phyloP scores from a whole-genome alignment of 257 asterid genomes.

The Solanum sejunctum region DNA sequence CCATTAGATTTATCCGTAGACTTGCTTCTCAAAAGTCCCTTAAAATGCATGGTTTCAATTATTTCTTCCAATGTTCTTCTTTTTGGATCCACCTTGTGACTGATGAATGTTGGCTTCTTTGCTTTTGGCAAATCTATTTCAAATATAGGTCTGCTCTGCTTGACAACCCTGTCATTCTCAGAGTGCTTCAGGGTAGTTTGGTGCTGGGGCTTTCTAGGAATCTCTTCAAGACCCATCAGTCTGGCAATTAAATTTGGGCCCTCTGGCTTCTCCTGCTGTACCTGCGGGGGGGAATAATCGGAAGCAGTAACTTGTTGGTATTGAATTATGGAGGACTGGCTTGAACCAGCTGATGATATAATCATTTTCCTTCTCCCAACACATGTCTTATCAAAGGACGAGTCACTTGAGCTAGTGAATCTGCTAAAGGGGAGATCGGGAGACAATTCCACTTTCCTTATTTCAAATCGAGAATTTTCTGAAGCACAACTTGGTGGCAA shows the following conservation, averaged over 20 bases:
- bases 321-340: conserved; percentile 31
- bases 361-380: conserved; percentile 13
- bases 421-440: neutral
- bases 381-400: conserved; percentile 1
- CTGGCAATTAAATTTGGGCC: conserved; percentile 51
- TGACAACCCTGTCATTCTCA: conserved; percentile 12
- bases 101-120: conserved; percentile 24
- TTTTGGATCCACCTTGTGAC: conserved; percentile 22
- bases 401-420: neutral
- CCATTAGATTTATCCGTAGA: conserved; percentile 9
- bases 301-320: conserved; percentile 25
- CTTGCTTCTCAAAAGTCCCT: conserved; percentile 35
- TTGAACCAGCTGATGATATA: conserved; percentile 34
- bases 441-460: neutral
- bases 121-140: conserved; percentile 49
- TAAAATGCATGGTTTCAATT: conserved; percentile 36
- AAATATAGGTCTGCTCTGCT: conserved; percentile 15
- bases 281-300: conserved; percentile 17
- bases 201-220: conserved; percentile 9
- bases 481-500: conserved; percentile 17
- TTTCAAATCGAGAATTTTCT: conserved; percentile 2
- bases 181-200: neutral
- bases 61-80: conserved; percentile 34
- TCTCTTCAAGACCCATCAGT: conserved; percentile 72
- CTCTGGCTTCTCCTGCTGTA: conserved; percentile 23